Evolutionary conservation across 306 rosid species (phyloP).

Genomic region (Senna siamea): DNA sequence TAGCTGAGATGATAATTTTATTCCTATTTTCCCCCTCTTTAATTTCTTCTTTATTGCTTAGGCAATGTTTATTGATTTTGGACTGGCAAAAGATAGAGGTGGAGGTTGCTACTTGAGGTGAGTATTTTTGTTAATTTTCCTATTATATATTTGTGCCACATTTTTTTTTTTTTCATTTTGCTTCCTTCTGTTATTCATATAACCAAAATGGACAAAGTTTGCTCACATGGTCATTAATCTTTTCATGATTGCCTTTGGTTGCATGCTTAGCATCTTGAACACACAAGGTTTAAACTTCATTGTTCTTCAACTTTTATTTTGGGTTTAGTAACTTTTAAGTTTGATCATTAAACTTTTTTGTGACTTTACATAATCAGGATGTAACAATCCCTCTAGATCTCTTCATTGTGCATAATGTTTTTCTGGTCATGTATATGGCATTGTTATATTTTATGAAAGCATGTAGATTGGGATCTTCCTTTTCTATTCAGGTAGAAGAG

Average conservation of each 20-base stretch:
- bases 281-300: not conserved
- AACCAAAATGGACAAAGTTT: constrained; percentile 12
- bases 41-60: constrained; percentile 38
- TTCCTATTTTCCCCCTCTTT: not conserved
- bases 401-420: not conserved
- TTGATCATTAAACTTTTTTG: not conserved
- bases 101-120: constrained; percentile 93
- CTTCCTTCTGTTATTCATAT: too few relatives aligned
- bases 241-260: not conserved
- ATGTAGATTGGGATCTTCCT: too few relatives aligned
- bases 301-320: not conserved
- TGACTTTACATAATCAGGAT: not conserved
- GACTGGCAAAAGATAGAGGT: constrained; percentile 90
- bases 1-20: not conserved
- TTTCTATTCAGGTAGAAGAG: too few relatives aligned
- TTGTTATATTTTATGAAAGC: too few relatives aligned
- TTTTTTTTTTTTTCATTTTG: too few relatives aligned
- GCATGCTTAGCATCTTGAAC: not conserved
- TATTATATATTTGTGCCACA: not conserved
- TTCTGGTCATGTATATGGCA: too few relatives aligned
- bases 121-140: constrained; percentile 25
- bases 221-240: constrained; percentile 20
- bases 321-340: too few relatives aligned
- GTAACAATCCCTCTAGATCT: not conserved
- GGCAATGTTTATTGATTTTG: constrained; percentile 99